These are phyloP conservation scores for Aspergillus glaucus DNA, from an alignment of 2,329 filamentous ascomycete genomes.

Conservation along the genomic window DNA sequence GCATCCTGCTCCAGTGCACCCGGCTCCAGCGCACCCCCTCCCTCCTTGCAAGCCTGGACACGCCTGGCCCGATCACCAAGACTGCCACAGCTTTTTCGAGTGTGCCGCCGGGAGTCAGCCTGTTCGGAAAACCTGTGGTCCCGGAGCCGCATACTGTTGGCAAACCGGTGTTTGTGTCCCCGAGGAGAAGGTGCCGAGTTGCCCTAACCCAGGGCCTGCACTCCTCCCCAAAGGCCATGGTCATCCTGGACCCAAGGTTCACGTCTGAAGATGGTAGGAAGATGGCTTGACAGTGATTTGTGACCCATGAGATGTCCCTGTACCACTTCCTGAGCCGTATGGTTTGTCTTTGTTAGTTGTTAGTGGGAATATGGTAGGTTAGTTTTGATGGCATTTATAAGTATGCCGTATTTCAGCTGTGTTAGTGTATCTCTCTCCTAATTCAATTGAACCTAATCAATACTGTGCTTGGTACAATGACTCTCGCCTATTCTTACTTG, in stretches of 20 bases:
- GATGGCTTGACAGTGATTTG: background rate
- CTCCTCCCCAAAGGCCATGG: background rate
- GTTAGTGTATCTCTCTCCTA: too few relatives aligned
- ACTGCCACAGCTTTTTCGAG: constrained; percentile 8
- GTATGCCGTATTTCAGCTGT: background rate
- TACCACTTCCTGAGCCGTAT: background rate
- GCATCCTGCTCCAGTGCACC: background rate
- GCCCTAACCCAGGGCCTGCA: background rate
- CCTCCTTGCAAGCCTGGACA: constrained; percentile 1
- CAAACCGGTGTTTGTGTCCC: constrained; percentile 5
- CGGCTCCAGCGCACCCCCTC: background rate
- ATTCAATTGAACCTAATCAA: too few relatives aligned
- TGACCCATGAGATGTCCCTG: too few relatives aligned
- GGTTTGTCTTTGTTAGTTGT: background rate
- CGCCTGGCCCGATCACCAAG: constrained; percentile 5
- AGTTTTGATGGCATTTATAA: background rate
- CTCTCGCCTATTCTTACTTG: too few relatives aligned
- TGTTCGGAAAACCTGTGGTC: constrained; percentile 7
- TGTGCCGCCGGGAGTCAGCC: constrained; percentile 5
- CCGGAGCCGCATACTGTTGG: constrained; percentile 6
- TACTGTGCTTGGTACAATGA: too few relatives aligned
- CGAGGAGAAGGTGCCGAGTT: constrained; percentile 4
- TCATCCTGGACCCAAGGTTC: background rate
- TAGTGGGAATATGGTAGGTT: background rate
- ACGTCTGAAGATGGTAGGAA: background rate